A percentile compares a stretch with the other conserved stretches of the same genome.
Evolutionary conservation across 169 alveolate genomes (phyloP).

Genomic region (Plasmodium adleri): DNA sequence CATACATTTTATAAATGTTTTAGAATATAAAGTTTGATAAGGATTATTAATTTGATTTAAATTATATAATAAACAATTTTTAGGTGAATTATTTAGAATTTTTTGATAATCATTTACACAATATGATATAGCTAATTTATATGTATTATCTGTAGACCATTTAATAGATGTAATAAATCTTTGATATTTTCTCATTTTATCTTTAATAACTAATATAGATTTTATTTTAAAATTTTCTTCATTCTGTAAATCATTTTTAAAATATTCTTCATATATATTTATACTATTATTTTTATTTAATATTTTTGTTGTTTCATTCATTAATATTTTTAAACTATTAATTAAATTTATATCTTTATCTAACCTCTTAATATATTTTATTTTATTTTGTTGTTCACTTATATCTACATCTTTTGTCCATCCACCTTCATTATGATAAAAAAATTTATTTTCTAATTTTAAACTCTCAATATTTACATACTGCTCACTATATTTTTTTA

Average conservation of each 20-base stretch:
- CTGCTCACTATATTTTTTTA: constrained; percentile 37
- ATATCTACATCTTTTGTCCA: constrained; percentile 71
- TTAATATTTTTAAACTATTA: constrained; percentile 50
- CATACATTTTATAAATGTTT: constrained; percentile 62
- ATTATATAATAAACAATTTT: constrained; percentile 58
- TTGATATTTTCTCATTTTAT: constrained; percentile 16
- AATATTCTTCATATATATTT: constrained; percentile 61
- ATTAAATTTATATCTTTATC: constrained; percentile 49
- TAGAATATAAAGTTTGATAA: constrained; percentile 56
- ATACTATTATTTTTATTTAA: constrained; percentile 73
- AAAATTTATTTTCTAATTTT: constrained; percentile 59
- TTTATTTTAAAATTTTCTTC: constrained; percentile 64
- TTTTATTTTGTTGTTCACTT: constrained; percentile 62
- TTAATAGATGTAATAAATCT: constrained; percentile 61
- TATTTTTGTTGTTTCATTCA: constrained; percentile 72
- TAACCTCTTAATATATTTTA: constrained; percentile 52
- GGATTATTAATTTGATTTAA: constrained; percentile 57
- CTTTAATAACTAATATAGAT: constrained; percentile 65
- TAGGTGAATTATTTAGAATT: constrained; percentile 40
- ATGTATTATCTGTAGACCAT: constrained; percentile 61
- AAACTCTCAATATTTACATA: constrained; percentile 63
- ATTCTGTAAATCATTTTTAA: constrained; percentile 29
- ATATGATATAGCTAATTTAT: constrained; percentile 60
- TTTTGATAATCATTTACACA: constrained; percentile 65
- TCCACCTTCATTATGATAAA: constrained; percentile 75